These are phyloP conservation scores for Cutaneotrichosporon mucoides DNA, from an alignment of 1,284 basidiomycete genomes.

Conservation along the genomic window DNA sequence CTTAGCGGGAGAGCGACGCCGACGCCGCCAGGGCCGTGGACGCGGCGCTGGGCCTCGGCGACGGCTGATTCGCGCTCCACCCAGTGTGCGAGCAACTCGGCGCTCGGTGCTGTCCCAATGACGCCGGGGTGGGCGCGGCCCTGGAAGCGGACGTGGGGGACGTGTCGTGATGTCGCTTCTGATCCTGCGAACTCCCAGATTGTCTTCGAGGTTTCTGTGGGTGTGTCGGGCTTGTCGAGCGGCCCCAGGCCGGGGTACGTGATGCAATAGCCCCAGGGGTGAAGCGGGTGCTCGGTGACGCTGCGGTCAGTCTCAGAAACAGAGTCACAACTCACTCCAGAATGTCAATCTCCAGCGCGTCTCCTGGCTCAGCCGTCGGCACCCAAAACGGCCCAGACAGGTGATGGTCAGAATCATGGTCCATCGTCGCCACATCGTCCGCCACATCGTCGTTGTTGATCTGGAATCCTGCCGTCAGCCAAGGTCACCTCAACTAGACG, in stretches of 20 bases:
- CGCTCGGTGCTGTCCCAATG: slow-evolving; percentile 69
- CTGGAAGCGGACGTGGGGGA: slow-evolving; percentile 72
- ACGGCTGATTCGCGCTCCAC: slow-evolving; percentile 65
- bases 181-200: slow-evolving; percentile 74
- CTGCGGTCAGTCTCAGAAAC: slow-evolving; percentile 38
- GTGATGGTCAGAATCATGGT: slow-evolving; percentile 61
- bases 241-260: slow-evolving; percentile 22
- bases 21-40: slow-evolving; percentile 48
- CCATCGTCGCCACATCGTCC: slow-evolving; percentile 27
- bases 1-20: slow-evolving; percentile 64
- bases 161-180: slow-evolving; percentile 66
- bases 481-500: background rate
- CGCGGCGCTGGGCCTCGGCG: slow-evolving; percentile 55
- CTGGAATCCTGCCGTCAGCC: slow-evolving; percentile 44
- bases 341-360: slow-evolving; percentile 71
- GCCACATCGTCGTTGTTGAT: slow-evolving; percentile 68
- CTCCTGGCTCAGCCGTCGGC: slow-evolving; percentile 70
- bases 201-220: slow-evolving; percentile 64
- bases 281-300: slow-evolving; percentile 67
- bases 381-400: slow-evolving; percentile 71
- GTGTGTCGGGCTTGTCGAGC: slow-evolving; percentile 9
- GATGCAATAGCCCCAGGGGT: slow-evolving; percentile 75
- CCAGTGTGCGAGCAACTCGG: slow-evolving; percentile 68
- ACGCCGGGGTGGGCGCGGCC: slow-evolving; percentile 72
- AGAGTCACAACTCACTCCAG: slow-evolving; percentile 52